Base-by-base conservation (phyloP, 2,329 filamentous ascomycete species). In the Alternaria gansuensis region DNA sequence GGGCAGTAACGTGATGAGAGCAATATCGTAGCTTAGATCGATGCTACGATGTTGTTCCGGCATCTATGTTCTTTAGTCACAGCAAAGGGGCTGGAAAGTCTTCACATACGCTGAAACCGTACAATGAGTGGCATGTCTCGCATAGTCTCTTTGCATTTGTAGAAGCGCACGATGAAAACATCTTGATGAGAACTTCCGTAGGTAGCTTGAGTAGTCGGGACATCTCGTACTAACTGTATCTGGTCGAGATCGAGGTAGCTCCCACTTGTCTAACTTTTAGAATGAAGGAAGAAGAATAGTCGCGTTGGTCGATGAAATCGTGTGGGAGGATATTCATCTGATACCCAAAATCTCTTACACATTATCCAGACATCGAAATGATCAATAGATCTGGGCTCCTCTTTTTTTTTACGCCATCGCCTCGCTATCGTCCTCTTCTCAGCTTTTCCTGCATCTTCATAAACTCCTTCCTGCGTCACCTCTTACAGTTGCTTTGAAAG, bases 401-500 rank as follows among this genome's bases (percentile, higher is more conserved):
- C 17, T 17, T 17, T 17, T 17, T 17, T 17, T 17, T 17, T 17
- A 17, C 17, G 17, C 17, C 17, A 17, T 17, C 17, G 17, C 17
- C 17, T 17, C 17, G 17, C 17, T 17, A 17, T 17, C 17, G 17
- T 17, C 17, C 17, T 17, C 17, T 17, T 17, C 17, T 17, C 17
- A 17, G 17, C 17, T 17, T 17, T 17, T 17, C 17, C 17, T 17
- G 17, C 17, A 6, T 37, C 2, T 17, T 37, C 14, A 17, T 2
- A 37, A 3, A 1, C n/a, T 4, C 26, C 26, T 28, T 4, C 26
- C 5, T 28, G 8, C 26, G 5, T 28, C 36, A 26, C 21, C 10
- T n/a, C 17, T 45, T 13, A 45, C 1, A 45, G 28, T 13, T 45
- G 43, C 17, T 46, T 33, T 11, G 43, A 46, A 33, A 77, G 52